phyloP scores from a whole-genome alignment of 2,329 filamentous ascomycete genomes.

The Lachnellula arida region DNA sequence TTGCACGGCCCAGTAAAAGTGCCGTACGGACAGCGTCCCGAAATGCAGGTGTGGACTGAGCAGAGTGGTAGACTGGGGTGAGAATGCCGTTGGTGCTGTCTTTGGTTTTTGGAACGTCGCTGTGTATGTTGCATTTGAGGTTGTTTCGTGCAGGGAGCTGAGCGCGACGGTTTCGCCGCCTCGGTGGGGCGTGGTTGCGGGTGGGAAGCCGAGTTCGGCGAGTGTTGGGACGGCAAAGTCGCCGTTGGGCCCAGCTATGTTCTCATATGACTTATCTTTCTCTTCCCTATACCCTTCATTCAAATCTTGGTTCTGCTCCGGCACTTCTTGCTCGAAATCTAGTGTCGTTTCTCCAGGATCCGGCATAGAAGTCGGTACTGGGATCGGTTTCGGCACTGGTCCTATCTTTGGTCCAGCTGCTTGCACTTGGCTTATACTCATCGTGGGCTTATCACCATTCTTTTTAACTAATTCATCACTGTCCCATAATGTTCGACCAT shows the following conservation, averaged over 20 bases:
- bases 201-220: constrained; percentile 64
- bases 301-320: constrained; percentile 50
- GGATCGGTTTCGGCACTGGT: constrained; percentile 54
- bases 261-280: constrained; percentile 53
- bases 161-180: constrained; percentile 68
- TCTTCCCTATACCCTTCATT: constrained; percentile 52
- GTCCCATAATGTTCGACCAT: constrained; percentile 69
- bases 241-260: constrained; percentile 60
- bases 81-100: constrained; percentile 69
- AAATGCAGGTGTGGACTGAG: constrained; percentile 73
- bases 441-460: constrained; percentile 66
- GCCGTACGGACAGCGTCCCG: constrained; percentile 62
- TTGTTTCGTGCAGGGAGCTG: constrained; percentile 51
- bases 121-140: constrained; percentile 60
- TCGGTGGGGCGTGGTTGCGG: constrained; percentile 61
- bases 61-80: constrained; percentile 67
- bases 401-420: constrained; percentile 60
- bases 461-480: constrained; percentile 62
- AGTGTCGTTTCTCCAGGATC: constrained; percentile 60
- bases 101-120: constrained; percentile 73
- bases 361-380: constrained; percentile 54
- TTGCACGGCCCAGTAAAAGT: constrained; percentile 69
- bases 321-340: constrained; percentile 51
- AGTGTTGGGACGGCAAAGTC: constrained; percentile 70
- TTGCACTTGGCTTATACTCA: constrained; percentile 67